Percentiles rank a stretch among this genome's conserved stretches.
Conservation (phyloP, 345 rosid species). For the Sonneratia caseolaris region DNA sequence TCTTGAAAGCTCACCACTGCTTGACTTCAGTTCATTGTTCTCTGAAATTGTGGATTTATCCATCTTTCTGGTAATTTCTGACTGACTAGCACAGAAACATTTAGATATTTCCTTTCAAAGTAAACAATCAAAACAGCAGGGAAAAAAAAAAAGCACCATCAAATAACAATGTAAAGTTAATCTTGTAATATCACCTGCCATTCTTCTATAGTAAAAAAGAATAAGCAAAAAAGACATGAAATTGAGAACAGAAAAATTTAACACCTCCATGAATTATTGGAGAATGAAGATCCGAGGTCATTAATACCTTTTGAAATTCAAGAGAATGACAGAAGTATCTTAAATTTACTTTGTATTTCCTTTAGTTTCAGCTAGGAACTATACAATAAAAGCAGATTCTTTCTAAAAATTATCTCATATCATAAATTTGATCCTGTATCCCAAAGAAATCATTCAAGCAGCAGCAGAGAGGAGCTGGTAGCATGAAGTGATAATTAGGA, state of each 20-base stretch:
- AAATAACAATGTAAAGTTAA: background rate
- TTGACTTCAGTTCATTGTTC: slow-evolving; percentile 31
- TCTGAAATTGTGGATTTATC: slow-evolving; percentile 38
- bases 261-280: background rate
- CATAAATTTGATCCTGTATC: background rate
- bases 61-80: slow-evolving; percentile 83
- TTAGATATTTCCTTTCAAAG: slow-evolving; percentile 28
- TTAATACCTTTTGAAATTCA: background rate
- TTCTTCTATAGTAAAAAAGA: background rate
- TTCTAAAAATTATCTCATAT: background rate
- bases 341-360: background rate
- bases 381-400: background rate
- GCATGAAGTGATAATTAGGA: background rate
- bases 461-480: background rate
- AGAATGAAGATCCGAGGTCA: background rate
- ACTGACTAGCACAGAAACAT: slow-evolving; percentile 80
- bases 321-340: background rate
- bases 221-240: background rate
- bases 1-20: slow-evolving; percentile 58
- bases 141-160: background rate
- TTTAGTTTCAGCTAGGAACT: background rate
- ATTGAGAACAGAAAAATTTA: background rate
- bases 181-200: background rate
- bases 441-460: background rate
- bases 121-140: background rate